phyloP scores from a whole-genome alignment of 305 asterid species.

The Coffea humblotiana region DNA sequence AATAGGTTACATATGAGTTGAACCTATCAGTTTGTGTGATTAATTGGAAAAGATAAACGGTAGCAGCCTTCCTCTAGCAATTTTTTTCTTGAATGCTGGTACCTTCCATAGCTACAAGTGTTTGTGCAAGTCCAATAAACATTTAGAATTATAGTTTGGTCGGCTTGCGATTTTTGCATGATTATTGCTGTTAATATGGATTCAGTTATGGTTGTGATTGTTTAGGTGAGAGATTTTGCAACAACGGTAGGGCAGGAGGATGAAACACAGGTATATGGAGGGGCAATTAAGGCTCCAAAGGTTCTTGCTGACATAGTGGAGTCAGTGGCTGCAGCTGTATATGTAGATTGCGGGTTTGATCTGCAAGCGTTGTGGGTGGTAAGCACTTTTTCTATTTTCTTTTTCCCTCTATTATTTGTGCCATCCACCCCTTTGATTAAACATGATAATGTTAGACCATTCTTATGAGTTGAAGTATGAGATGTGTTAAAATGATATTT shows the following conservation, averaged over 20 bases:
- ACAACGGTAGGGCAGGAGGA: constrained; percentile 48
- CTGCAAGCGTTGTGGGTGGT: constrained; percentile 35
- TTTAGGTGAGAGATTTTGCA: constrained; percentile 71
- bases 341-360: constrained; percentile 38
- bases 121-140: background rate
- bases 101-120: background rate
- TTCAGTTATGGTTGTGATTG: background rate
- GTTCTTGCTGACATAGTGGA: constrained; percentile 49
- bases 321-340: constrained; percentile 41
- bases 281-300: constrained; percentile 80
- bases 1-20: background rate
- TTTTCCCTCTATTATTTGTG: background rate
- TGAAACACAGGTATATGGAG: constrained; percentile 62
- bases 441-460: background rate
- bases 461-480: background rate
- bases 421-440: background rate
- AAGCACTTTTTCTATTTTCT: constrained; percentile 4
- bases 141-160: background rate
- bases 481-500: background rate
- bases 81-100: background rate
- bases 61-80: too few species aligned
- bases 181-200: too few species aligned
- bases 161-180: too few species aligned
- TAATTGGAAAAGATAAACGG: background rate
- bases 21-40: background rate